A percentile compares a stretch with the other conserved stretches of the same genome.
These are phyloP conservation scores for Coemansia asiatica DNA, from an alignment of 192 early-diverging fungal species.

Conservation along the genomic window DNA sequence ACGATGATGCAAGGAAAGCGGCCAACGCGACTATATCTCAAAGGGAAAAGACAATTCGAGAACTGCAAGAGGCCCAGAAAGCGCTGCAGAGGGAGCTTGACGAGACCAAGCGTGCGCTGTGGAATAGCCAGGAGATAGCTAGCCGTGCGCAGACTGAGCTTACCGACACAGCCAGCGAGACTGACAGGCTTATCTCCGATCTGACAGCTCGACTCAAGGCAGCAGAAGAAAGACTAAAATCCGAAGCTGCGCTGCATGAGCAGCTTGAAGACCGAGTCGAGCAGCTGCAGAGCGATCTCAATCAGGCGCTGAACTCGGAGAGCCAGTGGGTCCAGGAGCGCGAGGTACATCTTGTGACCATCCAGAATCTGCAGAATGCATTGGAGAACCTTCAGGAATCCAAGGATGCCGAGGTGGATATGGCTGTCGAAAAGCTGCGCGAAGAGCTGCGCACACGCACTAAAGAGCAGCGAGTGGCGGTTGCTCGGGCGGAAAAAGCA, in stretches of 20 bases:
- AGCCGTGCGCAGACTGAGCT: constrained; percentile 34
- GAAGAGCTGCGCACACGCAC: constrained; percentile 49
- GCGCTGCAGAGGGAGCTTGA: constrained; percentile 28
- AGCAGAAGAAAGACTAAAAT: constrained; percentile 34
- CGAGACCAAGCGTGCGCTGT: constrained; percentile 31
- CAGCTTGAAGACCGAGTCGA: constrained; percentile 49
- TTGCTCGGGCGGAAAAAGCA: constrained; percentile 56
- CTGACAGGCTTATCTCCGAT: constrained; percentile 30
- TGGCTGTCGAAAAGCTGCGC: constrained; percentile 56
- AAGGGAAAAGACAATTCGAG: constrained; percentile 5
- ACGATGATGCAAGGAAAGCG: constrained; percentile 2
- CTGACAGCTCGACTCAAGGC: constrained; percentile 17
- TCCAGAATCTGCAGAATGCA: constrained; percentile 83
- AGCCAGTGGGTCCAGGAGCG: constrained; percentile 61
- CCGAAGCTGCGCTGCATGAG: constrained; percentile 24
- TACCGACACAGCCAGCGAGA: constrained; percentile 12
- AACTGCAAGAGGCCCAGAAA: constrained; percentile 6
- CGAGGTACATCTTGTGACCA: constrained; percentile 60
- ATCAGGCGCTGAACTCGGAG: constrained; percentile 59
- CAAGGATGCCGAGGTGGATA: constrained; percentile 65
- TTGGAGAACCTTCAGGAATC: constrained; percentile 85
- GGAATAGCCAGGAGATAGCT: constrained; percentile 45
- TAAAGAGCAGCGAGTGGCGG: constrained; percentile 58
- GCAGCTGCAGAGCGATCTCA: constrained; percentile 58
- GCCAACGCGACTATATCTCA: constrained; percentile 22